Evolutionary conservation across 1,284 basidiomycete genomes (phyloP).

Genomic region (Chalciporus sp.): DNA sequence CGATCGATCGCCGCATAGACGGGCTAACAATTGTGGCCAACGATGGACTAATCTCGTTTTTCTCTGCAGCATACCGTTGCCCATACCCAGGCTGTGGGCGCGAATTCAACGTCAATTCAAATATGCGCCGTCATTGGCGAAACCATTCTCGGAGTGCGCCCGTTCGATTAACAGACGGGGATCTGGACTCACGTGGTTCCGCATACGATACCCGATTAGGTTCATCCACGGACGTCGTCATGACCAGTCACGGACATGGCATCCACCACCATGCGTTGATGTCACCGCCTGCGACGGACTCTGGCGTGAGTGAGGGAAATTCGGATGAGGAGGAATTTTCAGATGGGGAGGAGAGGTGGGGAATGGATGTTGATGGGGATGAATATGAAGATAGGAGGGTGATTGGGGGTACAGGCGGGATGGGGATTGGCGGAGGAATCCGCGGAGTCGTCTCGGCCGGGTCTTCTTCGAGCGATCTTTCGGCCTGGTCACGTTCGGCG

Average conservation of each 20-base stretch:
- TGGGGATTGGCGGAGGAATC: slow-evolving; percentile 10
- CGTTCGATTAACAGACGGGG: slow-evolving; percentile 22
- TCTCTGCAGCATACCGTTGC: slow-evolving; percentile 64
- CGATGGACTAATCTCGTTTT: slow-evolving; percentile 15
- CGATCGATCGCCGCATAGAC: not conserved
- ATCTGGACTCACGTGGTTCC: not conserved
- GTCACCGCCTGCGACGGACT: slow-evolving; percentile 34
- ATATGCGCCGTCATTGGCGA: slow-evolving; percentile 77
- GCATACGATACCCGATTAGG: not conserved
- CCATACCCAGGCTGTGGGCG: slow-evolving; percentile 74
- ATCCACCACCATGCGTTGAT: slow-evolving; percentile 21
- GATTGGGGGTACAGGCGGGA: slow-evolving; percentile 6
- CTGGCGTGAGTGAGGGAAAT: slow-evolving; percentile 30
- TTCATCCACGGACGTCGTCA: not conserved
- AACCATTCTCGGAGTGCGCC: slow-evolving; percentile 50
- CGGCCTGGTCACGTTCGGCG: slow-evolving; percentile 30
- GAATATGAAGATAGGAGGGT: not conserved
- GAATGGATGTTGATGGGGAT: slow-evolving; percentile 29
- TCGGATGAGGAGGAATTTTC: slow-evolving; percentile 33
- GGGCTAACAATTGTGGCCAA: not conserved
- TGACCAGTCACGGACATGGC: slow-evolving; percentile 1
- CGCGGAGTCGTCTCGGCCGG: slow-evolving; percentile 10
- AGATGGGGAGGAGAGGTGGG: slow-evolving; percentile 26
- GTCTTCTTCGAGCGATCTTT: slow-evolving; percentile 28
- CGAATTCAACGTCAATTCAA: slow-evolving; percentile 78